Evolutionary conservation across 2,329 filamentous ascomycete species (phyloP).

Genomic region (Byssothecium circinans): DNA sequence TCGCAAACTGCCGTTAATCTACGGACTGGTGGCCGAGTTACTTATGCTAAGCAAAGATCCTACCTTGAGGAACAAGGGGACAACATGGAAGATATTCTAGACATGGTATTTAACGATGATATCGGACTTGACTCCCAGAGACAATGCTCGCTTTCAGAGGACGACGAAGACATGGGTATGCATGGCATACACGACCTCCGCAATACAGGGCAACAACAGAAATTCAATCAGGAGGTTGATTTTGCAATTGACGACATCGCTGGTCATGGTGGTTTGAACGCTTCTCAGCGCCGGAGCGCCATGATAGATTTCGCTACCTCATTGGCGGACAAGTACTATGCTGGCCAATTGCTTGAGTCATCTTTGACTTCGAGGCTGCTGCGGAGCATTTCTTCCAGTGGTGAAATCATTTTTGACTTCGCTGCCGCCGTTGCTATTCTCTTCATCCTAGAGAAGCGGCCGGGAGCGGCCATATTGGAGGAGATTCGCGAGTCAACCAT

Average conservation of each 20-base stretch:
- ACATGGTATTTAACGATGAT: slow-evolving; percentile 39
- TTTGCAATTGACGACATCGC: slow-evolving; percentile 62
- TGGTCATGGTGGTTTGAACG: slow-evolving; percentile 45
- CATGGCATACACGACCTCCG: slow-evolving; percentile 64
- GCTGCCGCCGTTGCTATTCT: slow-evolving; percentile 65
- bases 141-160: slow-evolving; percentile 44
- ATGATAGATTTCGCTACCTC: slow-evolving; percentile 60
- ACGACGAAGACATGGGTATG: slow-evolving; percentile 41
- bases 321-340: slow-evolving; percentile 62
- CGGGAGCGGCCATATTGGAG: slow-evolving; percentile 61
- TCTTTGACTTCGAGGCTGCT: slow-evolving; percentile 71
- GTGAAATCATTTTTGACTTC: slow-evolving; percentile 57
- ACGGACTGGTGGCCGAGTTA: slow-evolving; percentile 49
- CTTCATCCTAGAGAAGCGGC: slow-evolving; percentile 63
- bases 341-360: slow-evolving; percentile 72
- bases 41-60: slow-evolving; percentile 62
- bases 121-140: slow-evolving; percentile 17
- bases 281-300: slow-evolving; percentile 54
- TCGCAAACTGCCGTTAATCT: slow-evolving; percentile 24
- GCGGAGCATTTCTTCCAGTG: slow-evolving; percentile 55
- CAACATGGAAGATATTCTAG: slow-evolving; percentile 44
- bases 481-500: slow-evolving; percentile 60
- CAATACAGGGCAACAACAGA: slow-evolving; percentile 59
- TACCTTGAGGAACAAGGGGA: slow-evolving; percentile 56
- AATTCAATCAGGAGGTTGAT: slow-evolving; percentile 59